Percentiles rank a stretch among this genome's conserved stretches.
phyloP scores from a whole-genome alignment of 345 rosid genomes.

The Rhodomyrtus tomentosa region DNA sequence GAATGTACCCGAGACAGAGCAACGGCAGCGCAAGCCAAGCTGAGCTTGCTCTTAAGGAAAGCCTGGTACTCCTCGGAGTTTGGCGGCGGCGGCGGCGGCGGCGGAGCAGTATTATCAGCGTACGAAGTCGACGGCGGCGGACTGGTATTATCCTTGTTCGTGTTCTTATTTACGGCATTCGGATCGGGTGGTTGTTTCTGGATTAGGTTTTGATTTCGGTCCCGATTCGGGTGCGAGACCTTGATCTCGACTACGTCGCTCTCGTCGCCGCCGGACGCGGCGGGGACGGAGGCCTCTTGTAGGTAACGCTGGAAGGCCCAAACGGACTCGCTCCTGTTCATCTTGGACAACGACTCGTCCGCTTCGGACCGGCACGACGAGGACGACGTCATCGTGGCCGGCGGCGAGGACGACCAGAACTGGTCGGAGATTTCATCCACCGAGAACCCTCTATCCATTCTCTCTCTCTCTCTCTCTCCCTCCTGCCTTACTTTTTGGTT shows the following conservation, averaged over 20 bases:
- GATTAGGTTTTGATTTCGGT: background rate
- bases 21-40: conserved; percentile 53
- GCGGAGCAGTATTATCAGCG: background rate
- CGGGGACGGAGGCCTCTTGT: conserved; percentile 27
- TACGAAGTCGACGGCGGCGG: background rate
- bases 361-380: background rate
- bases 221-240: background rate
- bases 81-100: conserved; percentile 1
- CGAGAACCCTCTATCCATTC: conserved; percentile 45
- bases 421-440: conserved; percentile 56
- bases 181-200: background rate
- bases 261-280: conserved; percentile 5
- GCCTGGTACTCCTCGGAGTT: conserved; percentile 42
- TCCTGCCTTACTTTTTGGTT: background rate
- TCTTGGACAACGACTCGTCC: conserved; percentile 2
- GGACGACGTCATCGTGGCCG: background rate
- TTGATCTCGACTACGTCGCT: conserved; percentile 21
- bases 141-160: background rate
- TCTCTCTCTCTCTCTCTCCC: background rate
- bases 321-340: conserved; percentile 62
- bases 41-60: conserved; percentile 49
- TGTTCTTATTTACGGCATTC: background rate
- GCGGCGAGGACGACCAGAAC: conserved; percentile 31
- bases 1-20: conserved; percentile 51
- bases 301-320: conserved; percentile 74